phyloP scores from a whole-genome alignment of 164 flowering plant genomes.

The Tetrastigma voinierianum region DNA sequence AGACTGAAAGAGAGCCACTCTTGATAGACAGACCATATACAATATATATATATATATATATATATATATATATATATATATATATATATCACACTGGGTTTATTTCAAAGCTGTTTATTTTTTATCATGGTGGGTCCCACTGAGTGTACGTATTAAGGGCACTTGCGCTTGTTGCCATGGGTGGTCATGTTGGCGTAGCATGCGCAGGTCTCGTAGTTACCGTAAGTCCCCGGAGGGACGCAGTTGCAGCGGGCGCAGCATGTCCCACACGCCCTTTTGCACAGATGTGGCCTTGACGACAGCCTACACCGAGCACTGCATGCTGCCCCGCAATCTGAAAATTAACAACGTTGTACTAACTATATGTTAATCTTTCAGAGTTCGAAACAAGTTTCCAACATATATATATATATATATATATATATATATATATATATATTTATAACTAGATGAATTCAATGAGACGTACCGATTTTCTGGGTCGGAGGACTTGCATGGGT shows the following conservation, averaged over 20 bases:
- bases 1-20: too few species aligned
- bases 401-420: too few species aligned
- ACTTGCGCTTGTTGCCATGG: conserved; percentile 33
- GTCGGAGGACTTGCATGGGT: neutral
- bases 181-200: conserved; percentile 45
- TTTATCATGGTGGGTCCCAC: too few species aligned
- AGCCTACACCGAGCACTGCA: conserved; percentile 29
- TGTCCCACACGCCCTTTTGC: conserved; percentile 46
- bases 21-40: too few species aligned
- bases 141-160: conserved; percentile 25
- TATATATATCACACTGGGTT: neutral
- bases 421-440: too few species aligned
- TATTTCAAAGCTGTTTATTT: too few species aligned
- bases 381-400: too few species aligned
- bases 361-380: too few species aligned
- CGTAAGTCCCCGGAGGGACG: conserved; percentile 51
- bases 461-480: neutral
- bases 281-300: conserved; percentile 30
- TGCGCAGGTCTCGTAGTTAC: conserved; percentile 35
- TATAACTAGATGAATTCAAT: neutral
- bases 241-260: conserved; percentile 43
- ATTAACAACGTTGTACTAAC: neutral
- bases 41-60: too few species aligned
- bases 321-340: conserved; percentile 28
- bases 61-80: too few species aligned